Conservation (phyloP, 2,329 filamentous ascomycete species). For the Alternaria brassicae region DNA sequence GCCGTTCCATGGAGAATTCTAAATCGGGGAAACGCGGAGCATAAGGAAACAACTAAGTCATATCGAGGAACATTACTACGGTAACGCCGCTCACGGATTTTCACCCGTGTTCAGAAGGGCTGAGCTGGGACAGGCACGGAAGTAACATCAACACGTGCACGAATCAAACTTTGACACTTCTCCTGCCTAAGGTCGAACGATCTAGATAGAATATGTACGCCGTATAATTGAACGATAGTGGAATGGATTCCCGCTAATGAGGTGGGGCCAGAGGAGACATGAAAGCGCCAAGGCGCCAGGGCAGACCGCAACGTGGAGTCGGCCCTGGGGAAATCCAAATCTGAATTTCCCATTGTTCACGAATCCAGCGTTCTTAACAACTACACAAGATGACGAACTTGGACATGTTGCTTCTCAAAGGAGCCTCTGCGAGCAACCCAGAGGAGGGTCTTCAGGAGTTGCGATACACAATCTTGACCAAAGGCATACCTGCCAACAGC, state of each 20-base stretch:
- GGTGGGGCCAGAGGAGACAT: background rate
- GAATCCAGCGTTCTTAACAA: constrained; percentile 14
- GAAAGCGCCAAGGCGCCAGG: constrained; percentile 8
- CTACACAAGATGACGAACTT: constrained; percentile 56
- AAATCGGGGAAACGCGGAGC: no score
- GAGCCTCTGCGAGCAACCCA: constrained; percentile 75
- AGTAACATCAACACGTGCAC: background rate
- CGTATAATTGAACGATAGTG: background rate
- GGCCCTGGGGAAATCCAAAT: background rate
- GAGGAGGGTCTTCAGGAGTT: constrained; percentile 71
- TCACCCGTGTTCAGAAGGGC: no score
- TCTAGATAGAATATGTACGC: background rate
- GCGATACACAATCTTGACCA: constrained; percentile 75
- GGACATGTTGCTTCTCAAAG: constrained; percentile 80
- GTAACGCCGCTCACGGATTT: no score
- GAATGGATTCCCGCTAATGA: background rate
- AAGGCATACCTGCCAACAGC: constrained; percentile 77
- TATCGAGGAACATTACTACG: no score
- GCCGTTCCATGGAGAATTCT: no score
- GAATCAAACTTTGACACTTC: background rate
- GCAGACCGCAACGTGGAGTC: constrained; percentile 2
- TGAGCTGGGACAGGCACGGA: background rate
- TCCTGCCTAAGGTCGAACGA: background rate
- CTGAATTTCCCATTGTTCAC: constrained; percentile 6
- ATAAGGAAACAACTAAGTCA: no score